These are phyloP conservation scores for Aspergillus fijiensis DNA, from an alignment of 2,329 filamentous ascomycete species.

Conservation along the genomic window DNA sequence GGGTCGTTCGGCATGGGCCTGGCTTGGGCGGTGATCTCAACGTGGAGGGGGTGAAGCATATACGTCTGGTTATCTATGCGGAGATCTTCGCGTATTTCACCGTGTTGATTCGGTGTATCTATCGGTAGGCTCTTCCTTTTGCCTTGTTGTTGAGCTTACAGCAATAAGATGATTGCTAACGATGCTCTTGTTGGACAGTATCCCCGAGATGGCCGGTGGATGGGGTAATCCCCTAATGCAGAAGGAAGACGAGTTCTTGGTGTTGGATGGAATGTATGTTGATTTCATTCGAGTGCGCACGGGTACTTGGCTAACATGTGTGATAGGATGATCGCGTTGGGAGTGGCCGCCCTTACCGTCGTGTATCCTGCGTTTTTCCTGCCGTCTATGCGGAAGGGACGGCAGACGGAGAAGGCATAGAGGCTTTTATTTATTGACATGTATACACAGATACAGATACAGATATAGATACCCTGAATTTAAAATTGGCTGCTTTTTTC, in stretches of 20 bases:
- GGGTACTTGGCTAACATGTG: background rate
- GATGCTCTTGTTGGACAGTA: conserved; percentile 28
- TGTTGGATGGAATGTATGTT: conserved; percentile 50
- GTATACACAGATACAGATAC: background rate
- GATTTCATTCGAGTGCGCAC: no score
- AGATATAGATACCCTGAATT: background rate
- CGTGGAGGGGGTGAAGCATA: conserved; percentile 17
- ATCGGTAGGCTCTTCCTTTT: conserved; percentile 34
- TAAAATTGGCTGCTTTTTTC: background rate
- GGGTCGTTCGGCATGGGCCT: conserved; percentile 28
- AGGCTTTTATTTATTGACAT: background rate
- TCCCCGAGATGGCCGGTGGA: conserved; percentile 52
- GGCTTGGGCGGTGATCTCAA: conserved; percentile 29
- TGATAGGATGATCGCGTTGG: conserved; percentile 47
- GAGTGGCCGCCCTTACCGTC: conserved; percentile 41
- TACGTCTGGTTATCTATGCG: conserved; percentile 29
- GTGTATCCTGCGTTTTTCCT: conserved; percentile 50
- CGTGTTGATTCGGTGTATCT: conserved; percentile 46
- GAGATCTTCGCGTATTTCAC: conserved; percentile 41
- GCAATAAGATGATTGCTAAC: background rate
- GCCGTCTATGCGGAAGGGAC: conserved; percentile 30
- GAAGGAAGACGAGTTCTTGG: conserved; percentile 48
- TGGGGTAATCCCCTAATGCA: conserved; percentile 51
- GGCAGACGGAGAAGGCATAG: conserved; percentile 22
- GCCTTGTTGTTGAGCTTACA: no score